A percentile compares a stretch with the other conserved stretches of the same genome.
Evolutionary conservation across 2,329 filamentous ascomycete species (phyloP).

Genomic region (Sarocladium strictum): DNA sequence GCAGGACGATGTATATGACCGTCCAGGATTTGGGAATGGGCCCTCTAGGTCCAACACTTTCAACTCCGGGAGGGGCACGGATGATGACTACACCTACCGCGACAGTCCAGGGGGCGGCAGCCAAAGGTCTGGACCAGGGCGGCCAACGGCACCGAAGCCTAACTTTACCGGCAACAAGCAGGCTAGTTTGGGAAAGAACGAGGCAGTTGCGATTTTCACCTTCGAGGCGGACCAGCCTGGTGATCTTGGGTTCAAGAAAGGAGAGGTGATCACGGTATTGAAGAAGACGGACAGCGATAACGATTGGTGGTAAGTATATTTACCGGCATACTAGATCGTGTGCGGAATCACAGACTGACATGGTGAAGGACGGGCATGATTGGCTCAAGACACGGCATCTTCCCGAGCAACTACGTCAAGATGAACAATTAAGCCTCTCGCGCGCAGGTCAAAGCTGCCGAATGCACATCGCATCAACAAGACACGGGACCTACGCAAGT

Average conservation of each 20-base stretch:
- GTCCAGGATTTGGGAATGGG: slow-evolving; percentile 30
- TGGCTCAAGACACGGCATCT: slow-evolving; percentile 80
- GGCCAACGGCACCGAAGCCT: slow-evolving; percentile 86
- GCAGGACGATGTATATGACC: slow-evolving; percentile 71
- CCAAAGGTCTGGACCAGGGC: slow-evolving; percentile 50
- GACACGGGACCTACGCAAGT: no score
- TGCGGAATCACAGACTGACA: slow-evolving; percentile 11
- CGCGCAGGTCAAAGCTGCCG: no score
- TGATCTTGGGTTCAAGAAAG: slow-evolving; percentile 94
- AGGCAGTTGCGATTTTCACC: slow-evolving; percentile 85
- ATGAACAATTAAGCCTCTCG: slow-evolving; percentile 50
- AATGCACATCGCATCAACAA: no score
- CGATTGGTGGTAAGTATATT: slow-evolving; percentile 78
- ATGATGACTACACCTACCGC: slow-evolving; percentile 49
- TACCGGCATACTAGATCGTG: not conserved
- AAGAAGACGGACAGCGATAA: slow-evolving; percentile 92
- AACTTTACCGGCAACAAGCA: slow-evolving; percentile 60
- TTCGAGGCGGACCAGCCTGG: slow-evolving; percentile 93
- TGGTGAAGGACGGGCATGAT: slow-evolving; percentile 73
- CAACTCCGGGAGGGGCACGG: slow-evolving; percentile 30
- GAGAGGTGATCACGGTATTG: slow-evolving; percentile 87
- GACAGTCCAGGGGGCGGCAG: slow-evolving; percentile 31
- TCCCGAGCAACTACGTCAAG: slow-evolving; percentile 76
- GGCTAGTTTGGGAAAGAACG: slow-evolving; percentile 54
- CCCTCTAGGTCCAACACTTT: slow-evolving; percentile 47